Base-by-base conservation (phyloP, 169 alveolate species). In the Besnoitia besnoiti region DNA sequence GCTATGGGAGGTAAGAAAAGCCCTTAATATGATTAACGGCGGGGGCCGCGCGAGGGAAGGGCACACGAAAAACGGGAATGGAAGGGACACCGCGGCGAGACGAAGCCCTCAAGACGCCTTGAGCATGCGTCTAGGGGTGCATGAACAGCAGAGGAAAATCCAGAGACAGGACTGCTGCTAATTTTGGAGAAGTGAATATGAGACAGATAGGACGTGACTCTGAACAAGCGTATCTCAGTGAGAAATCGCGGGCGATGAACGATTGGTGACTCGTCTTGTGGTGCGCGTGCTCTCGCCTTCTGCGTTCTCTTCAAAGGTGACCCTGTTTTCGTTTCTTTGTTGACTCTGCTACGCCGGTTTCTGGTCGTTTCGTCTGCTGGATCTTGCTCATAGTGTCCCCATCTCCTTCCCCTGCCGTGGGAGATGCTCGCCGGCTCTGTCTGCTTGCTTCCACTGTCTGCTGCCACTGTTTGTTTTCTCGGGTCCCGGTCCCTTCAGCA, bases 1-100 rank as follows among this genome's bases (percentile, higher is more conserved):
- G 46, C 92, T 98, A 33, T 98, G 99, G 99, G 99, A 98, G 95
- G 99, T 85, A 39, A 37, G 90, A 35, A 73, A 21, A 55, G 27
- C 12, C 33, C 67, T 1, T 5, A 8, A 16, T 1, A 55, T 19
- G 67, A 55, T 19, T 21, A 3, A 8, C 33, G 67, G 30, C 12
- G 30, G 24, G 67, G 3, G 67, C 12, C 67, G 30, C 4, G 67
- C 55, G 24, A 49, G 14, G 14, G 67, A 16, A 0, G 67, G 7
- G 30, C 3, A 1, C 24, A 16, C 30, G 67, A 55, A 16, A 19
- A 16, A 55, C 7, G 3, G 24, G 67, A 10, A 10, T 16, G 59
- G 16, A 49, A 49, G 16, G 24, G 59, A 49, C 7, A 7, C 59
- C 7, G 59, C 7, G 59, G 16, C 24, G 59, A 49, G 7, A 49